These are phyloP conservation scores for Leptographium procerum DNA, from an alignment of 2,329 filamentous ascomycete species.

Conservation along the genomic window DNA sequence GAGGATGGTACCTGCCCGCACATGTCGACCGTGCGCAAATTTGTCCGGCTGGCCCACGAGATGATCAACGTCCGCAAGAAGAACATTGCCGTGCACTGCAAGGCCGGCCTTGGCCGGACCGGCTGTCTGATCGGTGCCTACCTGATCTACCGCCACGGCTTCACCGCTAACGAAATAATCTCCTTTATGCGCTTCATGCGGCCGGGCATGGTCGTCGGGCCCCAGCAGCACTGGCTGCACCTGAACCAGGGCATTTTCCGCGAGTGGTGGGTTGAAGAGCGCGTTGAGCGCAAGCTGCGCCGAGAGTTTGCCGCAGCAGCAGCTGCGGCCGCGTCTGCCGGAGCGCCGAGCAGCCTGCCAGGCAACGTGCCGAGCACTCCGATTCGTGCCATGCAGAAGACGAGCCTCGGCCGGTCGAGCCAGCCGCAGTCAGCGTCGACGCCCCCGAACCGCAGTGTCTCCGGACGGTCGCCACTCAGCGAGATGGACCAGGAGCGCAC, in stretches of 20 bases:
- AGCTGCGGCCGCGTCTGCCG: slow-evolving; percentile 2
- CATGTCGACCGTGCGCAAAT: slow-evolving; percentile 79
- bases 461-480: slow-evolving; percentile 74
- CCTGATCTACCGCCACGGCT: slow-evolving; percentile 92
- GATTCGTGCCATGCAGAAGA: slow-evolving; percentile 49
- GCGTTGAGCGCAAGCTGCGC: slow-evolving; percentile 56
- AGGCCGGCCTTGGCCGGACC: slow-evolving; percentile 88
- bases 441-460: slow-evolving; percentile 67
- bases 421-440: slow-evolving; percentile 52
- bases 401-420: slow-evolving; percentile 45
- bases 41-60: slow-evolving; percentile 88
- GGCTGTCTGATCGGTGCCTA: slow-evolving; percentile 96
- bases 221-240: slow-evolving; percentile 97
- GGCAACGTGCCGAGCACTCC: slow-evolving; percentile 41
- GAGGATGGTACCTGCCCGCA: slow-evolving; percentile 95
- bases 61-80: slow-evolving; percentile 86
- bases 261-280: slow-evolving; percentile 96
- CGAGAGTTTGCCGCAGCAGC: slow-evolving; percentile 43
- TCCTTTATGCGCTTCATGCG: slow-evolving; percentile 99
- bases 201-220: slow-evolving; percentile 96
- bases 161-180: slow-evolving; percentile 95
- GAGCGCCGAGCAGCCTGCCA: background rate
- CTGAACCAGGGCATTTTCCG: slow-evolving; percentile 93
- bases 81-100: slow-evolving; percentile 96
- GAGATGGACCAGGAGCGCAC: slow-evolving; percentile 78